Base-by-base conservation (phyloP, 306 rosid genomes). In the Arachis hypogaea region DNA sequence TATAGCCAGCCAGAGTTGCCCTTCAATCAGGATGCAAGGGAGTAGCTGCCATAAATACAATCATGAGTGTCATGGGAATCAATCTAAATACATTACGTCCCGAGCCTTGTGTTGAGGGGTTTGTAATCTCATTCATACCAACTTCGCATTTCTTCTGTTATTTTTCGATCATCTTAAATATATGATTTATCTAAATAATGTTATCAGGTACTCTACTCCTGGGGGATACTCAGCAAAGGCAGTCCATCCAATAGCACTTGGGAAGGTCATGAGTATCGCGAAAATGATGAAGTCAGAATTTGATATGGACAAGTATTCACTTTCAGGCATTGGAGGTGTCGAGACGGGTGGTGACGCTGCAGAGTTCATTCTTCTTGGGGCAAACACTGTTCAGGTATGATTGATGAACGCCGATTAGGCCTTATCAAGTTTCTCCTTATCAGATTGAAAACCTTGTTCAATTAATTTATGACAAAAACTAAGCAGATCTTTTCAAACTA, bases 31-130 rank as follows among this genome's bases (percentile, higher is more conserved):
- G 99, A 64, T 89, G 95, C 7, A 95, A 94, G 68, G 99, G 99
- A 38, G 62, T 94, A 69, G 68, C 99, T 30, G 99, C 99, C 57
- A 94, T 94, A 60, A 94, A 92, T 76, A 94, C 99, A 40, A 88
- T 94, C 83, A 94, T 94, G 96, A 94, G 99, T 29, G 97, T 92
- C 68, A 94, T 94, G 99, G 99, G 97, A 84, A 94, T 94, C 84
- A 90, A 94, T 86, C 95, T 94, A 11, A 49, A 69, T 9, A 91
- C 90, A 4, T 84, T 94, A 79, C 95, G 92, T 28, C 99, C 99
- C 0, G 99, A 94, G 86, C 99, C 99, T 73, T 91, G 95, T 63
- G 99, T 94, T 12, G 99, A 94, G 85, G 99, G 97, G 99, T 91
- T 69, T 68, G 89, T 65, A 68, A 77, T 77, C 78, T 81, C 49